Evolutionary conservation across 2,329 filamentous ascomycete genomes (phyloP).

Genomic region (Gliomastix tumulicola): DNA sequence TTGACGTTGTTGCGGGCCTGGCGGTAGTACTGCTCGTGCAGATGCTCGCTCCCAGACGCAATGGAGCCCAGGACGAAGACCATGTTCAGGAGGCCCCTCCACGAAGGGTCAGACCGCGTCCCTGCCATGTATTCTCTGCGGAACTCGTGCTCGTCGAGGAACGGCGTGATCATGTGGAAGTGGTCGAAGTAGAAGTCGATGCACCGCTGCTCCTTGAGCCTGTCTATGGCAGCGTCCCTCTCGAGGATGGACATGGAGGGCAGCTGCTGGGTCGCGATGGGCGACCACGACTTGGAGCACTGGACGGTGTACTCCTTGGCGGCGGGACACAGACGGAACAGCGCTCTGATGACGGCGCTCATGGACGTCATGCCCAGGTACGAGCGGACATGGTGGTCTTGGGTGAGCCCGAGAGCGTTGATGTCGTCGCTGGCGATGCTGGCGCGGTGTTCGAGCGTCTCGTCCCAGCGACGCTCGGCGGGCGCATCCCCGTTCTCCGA

Average conservation of each 20-base stretch:
- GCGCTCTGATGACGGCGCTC: slow-evolving; percentile 54
- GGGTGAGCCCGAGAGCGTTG: slow-evolving; percentile 32
- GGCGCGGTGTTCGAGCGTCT: slow-evolving; percentile 13
- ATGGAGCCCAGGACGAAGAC: slow-evolving; percentile 56
- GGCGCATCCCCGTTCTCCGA: slow-evolving; percentile 17
- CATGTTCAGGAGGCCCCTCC: slow-evolving; percentile 55
- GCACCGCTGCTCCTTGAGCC: slow-evolving; percentile 25
- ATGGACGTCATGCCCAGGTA: slow-evolving; percentile 61
- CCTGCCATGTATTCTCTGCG: slow-evolving; percentile 45
- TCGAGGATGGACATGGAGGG: slow-evolving; percentile 23
- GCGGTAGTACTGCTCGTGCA: slow-evolving; percentile 49
- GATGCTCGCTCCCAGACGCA: slow-evolving; percentile 46
- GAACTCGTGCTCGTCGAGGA: slow-evolving; percentile 53
- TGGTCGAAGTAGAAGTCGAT: slow-evolving; percentile 56
- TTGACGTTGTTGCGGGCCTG: slow-evolving; percentile 45
- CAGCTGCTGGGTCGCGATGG: slow-evolving; percentile 14
- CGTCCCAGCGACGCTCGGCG: slow-evolving; percentile 19
- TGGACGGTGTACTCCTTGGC: slow-evolving; percentile 16
- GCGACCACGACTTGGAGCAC: slow-evolving; percentile 13
- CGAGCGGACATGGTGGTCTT: slow-evolving; percentile 46
- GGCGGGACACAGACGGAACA: slow-evolving; percentile 27
- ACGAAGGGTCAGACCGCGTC: slow-evolving; percentile 46
- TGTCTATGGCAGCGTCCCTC: slow-evolving; percentile 32
- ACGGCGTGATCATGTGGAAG: slow-evolving; percentile 52
- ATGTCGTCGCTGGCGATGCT: slow-evolving; percentile 20